Evolutionary conservation across 345 rosid genomes (phyloP), one percentile per base, ranked within the genome.

Genomic region (Camelina neglecta): DNA sequence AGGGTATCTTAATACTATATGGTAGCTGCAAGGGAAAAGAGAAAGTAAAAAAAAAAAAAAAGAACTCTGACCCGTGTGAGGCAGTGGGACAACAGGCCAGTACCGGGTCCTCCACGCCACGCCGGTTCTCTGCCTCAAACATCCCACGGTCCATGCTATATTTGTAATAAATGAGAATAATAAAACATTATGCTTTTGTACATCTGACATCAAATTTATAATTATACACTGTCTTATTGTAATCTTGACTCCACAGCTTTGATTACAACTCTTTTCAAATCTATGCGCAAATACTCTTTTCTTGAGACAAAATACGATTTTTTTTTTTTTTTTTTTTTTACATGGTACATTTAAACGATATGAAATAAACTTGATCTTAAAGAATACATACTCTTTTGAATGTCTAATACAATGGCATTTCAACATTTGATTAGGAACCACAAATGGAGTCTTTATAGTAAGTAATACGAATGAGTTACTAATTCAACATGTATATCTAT

Each of bases 41-140:
- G 38, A 13, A 64, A 57, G 33, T 20, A 18, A 62, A 55, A 33
- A 8, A 62, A 55, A 33, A 8, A 35, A 8, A 35, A 33, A 8
- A 9, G 15, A 61, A 36, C 21, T 63, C 21, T 70, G 75, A 71
- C 72, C 49, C 67, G 71, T 63, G 75, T 76, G 66, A 77, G 73
- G 72, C 68, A 71, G 26, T 65, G 77, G 64, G 77, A 78, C 77
- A 78, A 51, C 33, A 60, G 53, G 58, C 69, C 77, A 66, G 81
- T 72, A 42, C 50, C 77, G 74, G 81, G 81, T 72, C 81, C 69
- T 65, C 77, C 69, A 72, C 81, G 77, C 81, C 81, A 77, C 77
- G 73, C 77, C 67, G 80, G 76, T 72, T 57, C 80, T 70, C 70
- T 44, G 75, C 80, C 80, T 77, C 67, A 64, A 69, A 77, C 80